Conservation (phyloP, 2,329 filamentous ascomycete genomes). For the Aspergillus pseudonomiae region DNA sequence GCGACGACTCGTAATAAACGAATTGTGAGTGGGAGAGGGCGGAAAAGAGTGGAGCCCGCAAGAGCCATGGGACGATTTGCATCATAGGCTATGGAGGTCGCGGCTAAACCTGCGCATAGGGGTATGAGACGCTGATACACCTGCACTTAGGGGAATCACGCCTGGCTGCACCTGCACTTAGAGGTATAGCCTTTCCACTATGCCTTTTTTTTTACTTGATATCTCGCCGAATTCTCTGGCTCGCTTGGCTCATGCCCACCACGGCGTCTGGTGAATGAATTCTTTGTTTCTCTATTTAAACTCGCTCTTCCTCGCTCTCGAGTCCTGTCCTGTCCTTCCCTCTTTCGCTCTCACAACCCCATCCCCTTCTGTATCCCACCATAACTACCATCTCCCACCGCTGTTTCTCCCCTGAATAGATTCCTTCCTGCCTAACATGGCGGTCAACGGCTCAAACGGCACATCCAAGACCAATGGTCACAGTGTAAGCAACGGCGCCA, state of each 20-base stretch:
- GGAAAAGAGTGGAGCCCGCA: not conserved
- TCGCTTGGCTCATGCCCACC: conserved; percentile 6
- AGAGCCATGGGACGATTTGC: not conserved
- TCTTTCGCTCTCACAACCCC: not conserved
- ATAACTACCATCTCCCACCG: not conserved
- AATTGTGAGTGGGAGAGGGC: not conserved
- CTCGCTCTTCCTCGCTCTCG: conserved; percentile 15
- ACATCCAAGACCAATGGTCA: not conserved
- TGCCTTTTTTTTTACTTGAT: conserved; percentile 26
- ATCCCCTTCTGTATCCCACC: not conserved
- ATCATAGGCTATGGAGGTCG: not conserved
- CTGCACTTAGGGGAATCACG: conserved; percentile 3
- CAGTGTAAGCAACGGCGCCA: conserved; percentile 42
- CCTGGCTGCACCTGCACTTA: conserved; percentile 36
- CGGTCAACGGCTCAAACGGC: conserved; percentile 17
- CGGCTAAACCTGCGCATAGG: conserved; percentile 7
- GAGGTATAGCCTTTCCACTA: conserved; percentile 31
- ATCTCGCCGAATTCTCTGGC: not conserved
- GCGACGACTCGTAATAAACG: not conserved
- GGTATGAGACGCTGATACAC: not conserved
- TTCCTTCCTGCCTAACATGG: conserved; percentile 24
- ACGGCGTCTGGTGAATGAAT: conserved; percentile 5
- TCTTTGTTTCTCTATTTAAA: conserved; percentile 14
- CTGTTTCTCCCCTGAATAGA: conserved; percentile 12
- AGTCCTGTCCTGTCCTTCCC: not conserved